Base-by-base conservation (phyloP, 2,329 filamentous ascomycete genomes). In the Nigrospora oryzae region DNA sequence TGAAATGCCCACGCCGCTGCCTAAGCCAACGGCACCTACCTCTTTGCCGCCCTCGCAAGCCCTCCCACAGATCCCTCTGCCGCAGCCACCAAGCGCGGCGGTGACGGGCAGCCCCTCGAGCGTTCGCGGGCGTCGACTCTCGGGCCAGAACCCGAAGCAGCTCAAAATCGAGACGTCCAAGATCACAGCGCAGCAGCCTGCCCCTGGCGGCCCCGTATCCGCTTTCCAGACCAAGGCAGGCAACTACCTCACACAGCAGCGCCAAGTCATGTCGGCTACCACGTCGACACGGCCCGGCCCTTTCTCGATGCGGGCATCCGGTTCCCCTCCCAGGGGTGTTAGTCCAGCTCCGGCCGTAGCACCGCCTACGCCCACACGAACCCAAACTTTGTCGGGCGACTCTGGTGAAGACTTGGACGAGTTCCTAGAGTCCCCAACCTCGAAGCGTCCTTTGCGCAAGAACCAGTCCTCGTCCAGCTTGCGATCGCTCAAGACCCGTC, bases 151-250 rank as follows among this genome's bases (percentile, higher is more conserved):
- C 55, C 69, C 78, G 13, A 90, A 86, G 60, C 86, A 90, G 56
- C 70, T 97, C 42, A 95, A 89, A 66, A 96, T 97, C 45, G 88
- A 96, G 63, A 96, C 89, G 0, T 54, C 61, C 10, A 64, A 63
- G 49, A 48, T 66, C n/a, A 56, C 59, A 11, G 56, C 44, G 34
- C 33, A 53, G 33, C 55, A 51, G 15, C 5, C 23, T 28, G 23
- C 8, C 23, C 23, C 8, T 28, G 23, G 23, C 23, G 23, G 23
- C 23, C 23, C 23, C 23, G 23, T 28, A 28, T 28, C 23, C 7
- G 23, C 23, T 7, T 28, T 28, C 8, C 43, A 36, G 34, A n/a
- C 49, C 35, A 63, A 63, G 36, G 59, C 63, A 0, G 59, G 63
- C 15, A 62, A 58, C 40, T 67, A 62, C 46, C 63, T 68, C 38